Conservation (phyloP, 768 basidiomycete species). For the Termitomyces sp. region DNA sequence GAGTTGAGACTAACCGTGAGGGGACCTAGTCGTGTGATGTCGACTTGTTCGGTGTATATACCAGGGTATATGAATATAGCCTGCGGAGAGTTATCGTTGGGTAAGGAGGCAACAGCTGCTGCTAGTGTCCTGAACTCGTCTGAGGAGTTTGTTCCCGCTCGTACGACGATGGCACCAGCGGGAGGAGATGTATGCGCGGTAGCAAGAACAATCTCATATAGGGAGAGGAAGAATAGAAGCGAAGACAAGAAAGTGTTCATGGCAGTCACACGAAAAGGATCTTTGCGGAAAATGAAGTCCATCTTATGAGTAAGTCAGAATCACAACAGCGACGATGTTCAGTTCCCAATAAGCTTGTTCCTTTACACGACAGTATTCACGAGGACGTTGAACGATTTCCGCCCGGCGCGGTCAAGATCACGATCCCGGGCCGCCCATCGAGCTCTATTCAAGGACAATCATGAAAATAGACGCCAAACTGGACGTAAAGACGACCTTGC, state of each 20-base stretch:
- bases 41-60: conserved; percentile 43
- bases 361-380: not conserved
- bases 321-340: not conserved
- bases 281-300: not conserved
- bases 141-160: conserved; percentile 35
- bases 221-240: not conserved
- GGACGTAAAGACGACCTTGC: not conserved
- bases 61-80: conserved; percentile 50
- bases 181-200: conserved; percentile 42
- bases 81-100: conserved; percentile 35
- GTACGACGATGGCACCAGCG: conserved; percentile 40
- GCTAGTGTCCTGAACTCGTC: conserved; percentile 40
- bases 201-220: conserved; percentile 16
- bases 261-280: not conserved
- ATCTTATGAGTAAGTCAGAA: not conserved
- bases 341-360: not conserved
- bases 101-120: conserved; percentile 39
- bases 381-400: not conserved
- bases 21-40: conserved; percentile 42
- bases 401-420: not conserved
- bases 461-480: not conserved
- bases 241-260: not conserved
- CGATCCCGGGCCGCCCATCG: conserved; percentile 1
- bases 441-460: no score
- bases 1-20: conserved; percentile 1